These are phyloP conservation scores for Nakazawaea wyomingensis DNA, from an alignment of 805 yeast genomes.

Conservation along the genomic window DNA sequence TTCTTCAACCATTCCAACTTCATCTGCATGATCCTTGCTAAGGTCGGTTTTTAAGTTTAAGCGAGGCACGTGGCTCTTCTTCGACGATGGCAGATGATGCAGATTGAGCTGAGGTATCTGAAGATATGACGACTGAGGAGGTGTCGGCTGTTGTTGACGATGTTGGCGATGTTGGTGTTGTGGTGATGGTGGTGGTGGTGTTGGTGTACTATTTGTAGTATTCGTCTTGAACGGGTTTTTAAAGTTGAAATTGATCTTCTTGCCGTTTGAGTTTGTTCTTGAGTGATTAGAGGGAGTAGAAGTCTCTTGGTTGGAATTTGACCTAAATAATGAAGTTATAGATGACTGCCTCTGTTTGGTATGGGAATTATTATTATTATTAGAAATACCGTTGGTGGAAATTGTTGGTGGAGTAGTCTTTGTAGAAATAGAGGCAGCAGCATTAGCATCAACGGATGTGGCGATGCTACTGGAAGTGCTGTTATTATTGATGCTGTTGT, in stretches of 20 bases:
- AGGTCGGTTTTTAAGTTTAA: constrained; percentile 5
- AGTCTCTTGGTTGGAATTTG: constrained; percentile 4
- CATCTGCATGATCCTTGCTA: no score
- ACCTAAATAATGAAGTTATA: constrained; percentile 8
- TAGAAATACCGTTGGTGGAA: no score
- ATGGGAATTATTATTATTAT: neutral
- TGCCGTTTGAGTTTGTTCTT: constrained; percentile 5
- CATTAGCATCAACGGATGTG: no score
- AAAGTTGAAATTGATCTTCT: constrained; percentile 10
- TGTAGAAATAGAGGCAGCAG: neutral
- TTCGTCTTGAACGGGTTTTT: constrained; percentile 10
- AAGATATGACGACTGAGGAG: neutral
- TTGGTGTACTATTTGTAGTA: neutral
- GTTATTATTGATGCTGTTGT: constrained; percentile 6
- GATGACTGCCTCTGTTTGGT: constrained; percentile 7
- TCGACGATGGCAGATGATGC: neutral
- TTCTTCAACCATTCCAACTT: no score
- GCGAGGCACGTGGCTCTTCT: neutral
- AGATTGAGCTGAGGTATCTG: neutral
- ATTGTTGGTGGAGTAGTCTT: neutral
- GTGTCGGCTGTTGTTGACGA: neutral
- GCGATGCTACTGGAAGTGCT: constrained; percentile 8
- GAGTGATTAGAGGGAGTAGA: constrained; percentile 2
- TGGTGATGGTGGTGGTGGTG: neutral
- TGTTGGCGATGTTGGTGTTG: neutral